phyloP scores from a whole-genome alignment of 805 yeast genomes.

The Metschnikowia lochheadii region DNA sequence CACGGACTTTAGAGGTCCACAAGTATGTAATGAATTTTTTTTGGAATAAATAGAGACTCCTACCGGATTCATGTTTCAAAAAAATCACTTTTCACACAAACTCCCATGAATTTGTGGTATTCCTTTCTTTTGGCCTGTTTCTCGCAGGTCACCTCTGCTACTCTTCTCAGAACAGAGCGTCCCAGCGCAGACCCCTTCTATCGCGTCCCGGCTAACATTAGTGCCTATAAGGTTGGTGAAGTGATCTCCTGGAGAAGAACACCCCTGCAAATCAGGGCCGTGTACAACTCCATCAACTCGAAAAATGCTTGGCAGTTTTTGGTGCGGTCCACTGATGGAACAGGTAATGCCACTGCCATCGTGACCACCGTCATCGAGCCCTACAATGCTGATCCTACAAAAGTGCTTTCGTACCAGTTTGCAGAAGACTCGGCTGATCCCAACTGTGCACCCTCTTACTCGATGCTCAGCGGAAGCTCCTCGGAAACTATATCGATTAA shows the following conservation, averaged over 20 bases:
- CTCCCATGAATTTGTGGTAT: background rate
- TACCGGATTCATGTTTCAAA: too few species aligned
- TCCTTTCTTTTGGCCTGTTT: background rate
- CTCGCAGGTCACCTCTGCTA: background rate
- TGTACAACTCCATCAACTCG: slow-evolving; percentile 7
- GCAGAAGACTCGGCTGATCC: slow-evolving; percentile 19
- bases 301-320: slow-evolving; percentile 21
- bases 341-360: slow-evolving; percentile 19
- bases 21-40: too few species aligned
- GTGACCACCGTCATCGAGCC: slow-evolving; percentile 23
- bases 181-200: slow-evolving; percentile 12
- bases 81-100: too few species aligned
- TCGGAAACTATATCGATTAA: slow-evolving; percentile 14
- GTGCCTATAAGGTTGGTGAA: slow-evolving; percentile 7
- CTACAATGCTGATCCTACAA: slow-evolving; percentile 20
- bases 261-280: slow-evolving; percentile 5
- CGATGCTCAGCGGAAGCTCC: slow-evolving; percentile 13
- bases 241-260: slow-evolving; percentile 7
- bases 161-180: background rate
- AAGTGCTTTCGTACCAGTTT: slow-evolving; percentile 19
- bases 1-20: too few species aligned
- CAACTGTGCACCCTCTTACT: slow-evolving; percentile 22
- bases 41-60: too few species aligned
- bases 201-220: slow-evolving; percentile 6
- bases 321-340: slow-evolving; percentile 20